Evolutionary conservation across 2,329 filamentous ascomycete genomes (phyloP).

Genomic region (Neonectria hederae): DNA sequence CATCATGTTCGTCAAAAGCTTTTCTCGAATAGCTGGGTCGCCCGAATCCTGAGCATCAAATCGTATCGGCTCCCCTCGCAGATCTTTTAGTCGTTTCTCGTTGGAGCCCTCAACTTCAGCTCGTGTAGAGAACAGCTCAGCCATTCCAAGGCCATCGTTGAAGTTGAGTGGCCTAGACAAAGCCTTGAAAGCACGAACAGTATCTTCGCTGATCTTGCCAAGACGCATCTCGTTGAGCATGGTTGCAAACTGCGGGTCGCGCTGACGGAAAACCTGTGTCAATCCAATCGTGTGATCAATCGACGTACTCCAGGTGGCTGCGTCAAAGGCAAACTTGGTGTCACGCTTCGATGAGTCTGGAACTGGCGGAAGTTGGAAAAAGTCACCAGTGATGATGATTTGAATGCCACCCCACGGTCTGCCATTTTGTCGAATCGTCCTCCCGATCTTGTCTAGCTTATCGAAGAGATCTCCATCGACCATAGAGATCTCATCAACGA

Average conservation of each 20-base stretch:
- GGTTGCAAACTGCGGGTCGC: conserved; percentile 84
- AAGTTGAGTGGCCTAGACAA: conserved; percentile 77
- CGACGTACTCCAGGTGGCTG: conserved; percentile 87
- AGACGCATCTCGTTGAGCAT: conserved; percentile 99
- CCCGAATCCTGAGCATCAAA: conserved; percentile 83
- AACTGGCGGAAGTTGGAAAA: conserved; percentile 96
- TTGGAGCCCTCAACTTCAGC: conserved; percentile 92
- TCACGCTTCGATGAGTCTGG: conserved; percentile 74
- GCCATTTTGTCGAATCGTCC: conserved; percentile 87
- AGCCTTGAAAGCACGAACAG: conserved; percentile 78
- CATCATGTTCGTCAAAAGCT: conserved; percentile 89
- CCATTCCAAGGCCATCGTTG: conserved; percentile 74
- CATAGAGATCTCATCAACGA: conserved; percentile 98
- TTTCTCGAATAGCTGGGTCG: conserved; percentile 76
- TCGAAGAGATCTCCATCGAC: conserved; percentile 97
- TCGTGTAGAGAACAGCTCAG: conserved; percentile 92
- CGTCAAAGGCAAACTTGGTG: conserved; percentile 92
- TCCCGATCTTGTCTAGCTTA: conserved; percentile 89
- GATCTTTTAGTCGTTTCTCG: conserved; percentile 72
- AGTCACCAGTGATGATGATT: conserved; percentile 93
- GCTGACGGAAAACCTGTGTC: conserved; percentile 96
- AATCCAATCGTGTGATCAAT: conserved; percentile 96
- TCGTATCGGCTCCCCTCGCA: conserved; percentile 73
- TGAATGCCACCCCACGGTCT: conserved; percentile 96
- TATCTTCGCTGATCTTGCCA: conserved; percentile 79